Base-by-base conservation (phyloP, 2,329 filamentous ascomycete species). In the Pseudocercospora vitis region DNA sequence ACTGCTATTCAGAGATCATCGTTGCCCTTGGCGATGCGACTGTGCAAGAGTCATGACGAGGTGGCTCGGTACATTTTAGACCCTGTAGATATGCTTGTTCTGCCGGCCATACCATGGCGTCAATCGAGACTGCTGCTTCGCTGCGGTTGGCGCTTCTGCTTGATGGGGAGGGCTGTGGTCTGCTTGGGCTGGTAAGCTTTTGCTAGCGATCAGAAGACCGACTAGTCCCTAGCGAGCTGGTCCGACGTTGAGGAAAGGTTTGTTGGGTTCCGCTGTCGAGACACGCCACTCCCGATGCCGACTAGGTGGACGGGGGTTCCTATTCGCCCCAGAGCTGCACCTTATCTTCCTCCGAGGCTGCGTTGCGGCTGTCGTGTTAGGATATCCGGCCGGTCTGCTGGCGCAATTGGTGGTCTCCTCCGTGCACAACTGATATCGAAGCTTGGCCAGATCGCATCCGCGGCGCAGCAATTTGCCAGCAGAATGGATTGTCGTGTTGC, bases 321-420 rank as follows among this genome's bases (percentile, higher is more conserved):
- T 29, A 52, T 52, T 46, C 40, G 50, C 33, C 29, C 19, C 19
- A 45, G 31, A 8, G 18, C 42, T 33, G 40, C 31, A 45, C 19
- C 42, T 52, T 52, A 47, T 52, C 50, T 47, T 31, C 16, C 26
- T n/a, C 23, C 44, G 44, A 47, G 44, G 44, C 29, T 21, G 44
- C 24, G 29, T 3, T 47, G 12, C 44, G 26, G 26, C 44, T 47
- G 24, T 45, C 42, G 21, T n/a, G 16, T 24, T 29, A 11, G 23
- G 42, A 44, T 8, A 28, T 29, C 23, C 42, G 42, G 7, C 21
- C 28, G 23, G n/a, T 16, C 28, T 29, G 23, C 23, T 28, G 42
- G 9, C 24, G 42, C 42, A 28, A 29, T 31, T 5, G 52, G 52
- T 45, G 52, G 32, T 46, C 29, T 33, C 29, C 16, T 29, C 46